Conservation (phyloP, 2,329 filamentous ascomycete genomes). For the Passalora sequoiae region DNA sequence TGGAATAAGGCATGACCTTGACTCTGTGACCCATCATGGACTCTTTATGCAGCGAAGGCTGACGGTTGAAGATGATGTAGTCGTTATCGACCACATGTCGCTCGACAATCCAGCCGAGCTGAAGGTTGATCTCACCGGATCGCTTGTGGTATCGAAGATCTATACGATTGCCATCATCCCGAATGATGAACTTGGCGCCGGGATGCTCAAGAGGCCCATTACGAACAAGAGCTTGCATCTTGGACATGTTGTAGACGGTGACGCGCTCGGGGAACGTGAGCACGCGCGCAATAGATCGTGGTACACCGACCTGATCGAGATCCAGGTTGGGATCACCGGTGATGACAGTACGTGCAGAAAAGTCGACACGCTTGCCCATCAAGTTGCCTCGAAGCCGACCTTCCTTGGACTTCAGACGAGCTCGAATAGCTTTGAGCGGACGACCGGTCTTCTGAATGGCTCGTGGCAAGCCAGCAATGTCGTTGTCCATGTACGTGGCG, state of each 20-base stretch:
- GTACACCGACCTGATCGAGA: conserved; percentile 94
- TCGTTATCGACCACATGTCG: conserved; percentile 93
- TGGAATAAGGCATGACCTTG: conserved; percentile 97
- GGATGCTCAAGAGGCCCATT: conserved; percentile 94
- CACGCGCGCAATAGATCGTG: conserved; percentile 83
- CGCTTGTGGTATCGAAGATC: conserved; percentile 91
- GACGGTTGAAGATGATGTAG: conserved; percentile 99
- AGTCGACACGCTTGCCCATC: conserved; percentile 99
- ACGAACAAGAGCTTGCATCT: conserved; percentile 79
- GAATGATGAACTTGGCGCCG: conserved; percentile 92
- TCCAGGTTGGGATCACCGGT: conserved; percentile 97
- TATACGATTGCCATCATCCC: conserved; percentile 87
- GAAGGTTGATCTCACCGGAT: conserved; percentile 75
- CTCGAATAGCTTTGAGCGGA: conserved; percentile 92
- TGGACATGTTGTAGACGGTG: conserved; percentile 94
- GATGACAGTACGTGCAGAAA: conserved; percentile 98
- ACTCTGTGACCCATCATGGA: conserved; percentile 99
- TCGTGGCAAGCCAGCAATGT: conserved; percentile 91
- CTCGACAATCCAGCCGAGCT: conserved; percentile 98
- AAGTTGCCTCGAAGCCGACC: conserved; percentile 95
- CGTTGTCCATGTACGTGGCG: conserved; percentile 99
- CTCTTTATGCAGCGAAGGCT: conserved; percentile 97
- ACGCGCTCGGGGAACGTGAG: conserved; percentile 96
- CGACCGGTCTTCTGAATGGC: conserved; percentile 95
- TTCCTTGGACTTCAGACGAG: conserved; percentile 97